A percentile compares a stretch with the other conserved stretches of the same genome.
Conservation (phyloP, 768 basidiomycete genomes). For the Lentinus tigrinus region DNA sequence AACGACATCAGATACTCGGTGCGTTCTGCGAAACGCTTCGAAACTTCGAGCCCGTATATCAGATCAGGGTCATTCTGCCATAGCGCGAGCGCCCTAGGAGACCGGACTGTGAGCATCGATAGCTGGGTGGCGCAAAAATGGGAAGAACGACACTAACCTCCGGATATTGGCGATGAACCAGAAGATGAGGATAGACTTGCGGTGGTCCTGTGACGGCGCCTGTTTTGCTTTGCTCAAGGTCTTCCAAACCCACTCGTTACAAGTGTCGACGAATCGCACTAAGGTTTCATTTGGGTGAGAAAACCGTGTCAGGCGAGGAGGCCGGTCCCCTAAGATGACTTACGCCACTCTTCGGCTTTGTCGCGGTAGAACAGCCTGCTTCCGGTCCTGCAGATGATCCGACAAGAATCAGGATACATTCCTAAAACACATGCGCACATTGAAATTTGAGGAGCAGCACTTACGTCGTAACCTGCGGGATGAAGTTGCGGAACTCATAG, state of each 20-base stretch:
- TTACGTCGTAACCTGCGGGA: constrained; percentile 17
- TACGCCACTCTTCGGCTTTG: constrained; percentile 15
- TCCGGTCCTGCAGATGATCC: not conserved
- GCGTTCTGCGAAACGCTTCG: constrained; percentile 53
- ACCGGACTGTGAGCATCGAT: not conserved
- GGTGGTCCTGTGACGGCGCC: constrained; percentile 1
- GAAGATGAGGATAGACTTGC: constrained; percentile 14
- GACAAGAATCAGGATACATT: not conserved
- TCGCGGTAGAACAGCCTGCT: constrained; percentile 13
- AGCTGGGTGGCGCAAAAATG: not conserved
- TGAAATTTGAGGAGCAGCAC: not conserved
- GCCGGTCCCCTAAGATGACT: not conserved
- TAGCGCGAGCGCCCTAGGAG: constrained; percentile 49
- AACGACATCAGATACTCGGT: constrained; percentile 59
- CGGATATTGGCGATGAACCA: constrained; percentile 11
- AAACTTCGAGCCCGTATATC: constrained; percentile 58
- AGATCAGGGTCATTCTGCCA: constrained; percentile 62
- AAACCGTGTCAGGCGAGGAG: not conserved
- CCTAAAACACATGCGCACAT: no score
- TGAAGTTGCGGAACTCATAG: constrained; percentile 14
- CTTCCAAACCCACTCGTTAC: not conserved
- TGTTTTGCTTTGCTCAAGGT: not conserved
- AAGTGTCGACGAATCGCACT: not conserved
- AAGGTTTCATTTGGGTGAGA: not conserved
- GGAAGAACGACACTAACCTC: constrained; percentile 4